Evolutionary conservation across 345 rosid genomes (phyloP).

Genomic region (Eucalyptus decipiens): DNA sequence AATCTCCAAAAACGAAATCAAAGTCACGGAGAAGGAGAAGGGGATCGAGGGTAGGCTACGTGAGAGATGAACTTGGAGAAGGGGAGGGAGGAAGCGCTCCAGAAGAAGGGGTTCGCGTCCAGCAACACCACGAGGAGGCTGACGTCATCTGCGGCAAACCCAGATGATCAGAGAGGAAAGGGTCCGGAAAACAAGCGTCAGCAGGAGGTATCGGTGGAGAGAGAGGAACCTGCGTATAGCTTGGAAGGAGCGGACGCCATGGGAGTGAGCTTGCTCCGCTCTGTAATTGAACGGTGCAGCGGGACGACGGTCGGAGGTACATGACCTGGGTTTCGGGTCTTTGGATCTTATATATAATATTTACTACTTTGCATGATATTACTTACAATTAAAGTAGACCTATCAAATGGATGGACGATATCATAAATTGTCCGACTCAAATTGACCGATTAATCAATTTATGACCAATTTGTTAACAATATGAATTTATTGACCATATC

Average conservation of each 20-base stretch:
- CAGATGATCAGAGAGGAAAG: not conserved
- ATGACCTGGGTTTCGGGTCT: not conserved
- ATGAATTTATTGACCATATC: no score
- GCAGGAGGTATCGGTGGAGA: not conserved
- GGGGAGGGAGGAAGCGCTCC: constrained; percentile 51
- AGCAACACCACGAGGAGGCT: constrained; percentile 68
- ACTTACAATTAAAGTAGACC: no score
- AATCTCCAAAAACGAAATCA: not conserved
- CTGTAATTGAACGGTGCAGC: not conserved
- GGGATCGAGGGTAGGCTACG: constrained; percentile 18
- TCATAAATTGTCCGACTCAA: accelerated
- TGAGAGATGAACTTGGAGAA: constrained; percentile 80
- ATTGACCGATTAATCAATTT: accelerated
- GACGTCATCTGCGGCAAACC: constrained; percentile 53
- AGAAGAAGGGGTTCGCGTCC: constrained; percentile 81
- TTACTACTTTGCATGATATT: not conserved
- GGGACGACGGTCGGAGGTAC: not conserved
- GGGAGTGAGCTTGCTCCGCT: not conserved
- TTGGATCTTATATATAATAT: not conserved
- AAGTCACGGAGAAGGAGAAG: not conserved
- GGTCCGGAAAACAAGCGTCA: not conserved
- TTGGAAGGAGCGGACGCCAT: constrained; percentile 73
- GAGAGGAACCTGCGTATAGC: constrained; percentile 48
- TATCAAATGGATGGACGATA: no score
- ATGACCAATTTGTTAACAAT: no score